phyloP scores from a whole-genome alignment of 1,139 yeast species.

The Geotrichum klebahnii region DNA sequence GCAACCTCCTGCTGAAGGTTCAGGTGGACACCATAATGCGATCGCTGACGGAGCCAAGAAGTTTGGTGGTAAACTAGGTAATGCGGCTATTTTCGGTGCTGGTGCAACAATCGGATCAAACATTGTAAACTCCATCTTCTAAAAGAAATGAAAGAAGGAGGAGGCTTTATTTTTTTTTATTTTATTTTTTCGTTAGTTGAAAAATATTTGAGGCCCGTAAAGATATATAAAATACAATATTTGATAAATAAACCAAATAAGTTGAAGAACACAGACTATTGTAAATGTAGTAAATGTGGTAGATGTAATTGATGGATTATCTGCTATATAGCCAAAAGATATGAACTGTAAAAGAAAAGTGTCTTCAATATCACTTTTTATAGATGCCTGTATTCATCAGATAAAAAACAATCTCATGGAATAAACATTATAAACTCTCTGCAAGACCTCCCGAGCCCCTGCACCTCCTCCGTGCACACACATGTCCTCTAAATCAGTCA shows the following conservation, averaged over 20 bases:
- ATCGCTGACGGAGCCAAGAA: slow-evolving; percentile 49
- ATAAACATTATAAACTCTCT: slow-evolving; percentile 18
- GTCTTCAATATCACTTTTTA: too few species aligned
- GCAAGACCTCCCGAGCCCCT: slow-evolving; percentile 13
- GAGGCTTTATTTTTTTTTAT: neutral
- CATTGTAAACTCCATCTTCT: slow-evolving; percentile 78
- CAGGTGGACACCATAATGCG: slow-evolving; percentile 26
- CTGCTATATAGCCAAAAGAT: too few species aligned
- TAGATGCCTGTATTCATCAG: too few species aligned
- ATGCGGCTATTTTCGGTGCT: slow-evolving; percentile 93
- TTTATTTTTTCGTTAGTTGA: neutral
- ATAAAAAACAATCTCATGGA: too few species aligned
- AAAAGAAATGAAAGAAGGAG: too few species aligned
- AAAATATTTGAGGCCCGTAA: too few species aligned
- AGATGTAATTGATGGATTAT: too few species aligned
- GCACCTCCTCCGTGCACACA: slow-evolving; percentile 2
- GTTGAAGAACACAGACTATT: neutral
- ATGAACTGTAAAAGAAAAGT: too few species aligned
- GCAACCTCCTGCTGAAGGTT: slow-evolving; percentile 17
- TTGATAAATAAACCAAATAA: neutral
- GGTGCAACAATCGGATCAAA: slow-evolving; percentile 95
- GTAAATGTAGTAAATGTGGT: too few species aligned
- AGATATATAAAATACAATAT: too few species aligned
- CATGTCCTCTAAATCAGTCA: slow-evolving; percentile 18
- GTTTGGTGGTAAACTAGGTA: slow-evolving; percentile 80